These are phyloP conservation scores for Mytilinidion resinicola DNA, from an alignment of 495 filamentous ascomycete genomes.

Conservation along the genomic window DNA sequence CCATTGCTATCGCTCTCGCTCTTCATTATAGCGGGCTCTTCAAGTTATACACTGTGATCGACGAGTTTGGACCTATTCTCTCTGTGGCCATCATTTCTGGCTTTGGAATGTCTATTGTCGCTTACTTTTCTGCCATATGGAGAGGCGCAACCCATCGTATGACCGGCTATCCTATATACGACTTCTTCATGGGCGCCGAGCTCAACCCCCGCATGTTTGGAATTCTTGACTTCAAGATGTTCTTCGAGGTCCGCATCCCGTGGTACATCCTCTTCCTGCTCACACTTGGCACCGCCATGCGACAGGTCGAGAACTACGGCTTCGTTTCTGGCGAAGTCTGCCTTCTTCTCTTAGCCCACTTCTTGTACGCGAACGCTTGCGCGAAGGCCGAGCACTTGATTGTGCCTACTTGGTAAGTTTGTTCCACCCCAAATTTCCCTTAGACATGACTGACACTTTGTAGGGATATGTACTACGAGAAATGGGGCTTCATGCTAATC, in stretches of 20 bases:
- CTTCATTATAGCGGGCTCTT: constrained; percentile 81
- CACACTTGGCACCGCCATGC: constrained; percentile 67
- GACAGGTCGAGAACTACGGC: constrained; percentile 84
- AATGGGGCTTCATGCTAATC: constrained; percentile 99
- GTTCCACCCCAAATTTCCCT: neutral
- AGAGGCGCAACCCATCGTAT: constrained; percentile 84
- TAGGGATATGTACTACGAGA: constrained; percentile 98
- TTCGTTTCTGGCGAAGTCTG: constrained; percentile 84
- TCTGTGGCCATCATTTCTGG: constrained; percentile 86
- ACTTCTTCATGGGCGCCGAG: constrained; percentile 99
- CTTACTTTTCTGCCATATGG: constrained; percentile 73
- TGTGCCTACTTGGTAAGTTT: constrained; percentile 70
- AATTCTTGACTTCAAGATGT: constrained; percentile 97
- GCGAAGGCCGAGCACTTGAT: constrained; percentile 95
- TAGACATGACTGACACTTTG: constrained; percentile 6
- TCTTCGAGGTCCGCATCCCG: constrained; percentile 93
- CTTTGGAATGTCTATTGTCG: constrained; percentile 68
- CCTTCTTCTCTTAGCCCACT: constrained; percentile 90
- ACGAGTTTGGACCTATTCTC: constrained; percentile 90
- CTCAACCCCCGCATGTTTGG: constrained; percentile 93
- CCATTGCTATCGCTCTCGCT: constrained; percentile 56
- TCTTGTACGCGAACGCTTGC: constrained; percentile 93
- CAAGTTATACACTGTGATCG: constrained; percentile 86
- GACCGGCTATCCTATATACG: constrained; percentile 86
- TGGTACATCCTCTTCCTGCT: constrained; percentile 92